Evolutionary conservation across 441 rosid species (phyloP).

Genomic region (Jatropha podagrica): DNA sequence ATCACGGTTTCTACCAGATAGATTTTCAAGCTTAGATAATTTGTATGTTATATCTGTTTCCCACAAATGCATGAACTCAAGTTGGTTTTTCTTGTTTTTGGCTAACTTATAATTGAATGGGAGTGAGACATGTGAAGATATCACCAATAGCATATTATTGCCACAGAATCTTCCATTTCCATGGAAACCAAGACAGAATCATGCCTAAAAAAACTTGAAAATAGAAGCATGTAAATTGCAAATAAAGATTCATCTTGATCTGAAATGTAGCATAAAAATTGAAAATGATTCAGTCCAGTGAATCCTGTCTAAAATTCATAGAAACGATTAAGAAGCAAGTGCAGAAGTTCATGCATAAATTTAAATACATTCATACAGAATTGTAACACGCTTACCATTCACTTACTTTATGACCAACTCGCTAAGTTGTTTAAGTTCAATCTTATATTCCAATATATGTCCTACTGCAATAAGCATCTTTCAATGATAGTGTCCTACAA

Average conservation of each 20-base stretch:
- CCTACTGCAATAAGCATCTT: slow-evolving; percentile 1
- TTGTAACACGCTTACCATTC: not conserved
- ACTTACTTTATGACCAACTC: not conserved
- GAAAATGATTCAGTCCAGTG: not conserved
- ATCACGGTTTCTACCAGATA: not conserved
- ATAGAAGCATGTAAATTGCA: not conserved
- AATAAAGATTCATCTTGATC: not conserved
- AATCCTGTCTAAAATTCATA: not conserved
- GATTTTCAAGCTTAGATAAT: not conserved
- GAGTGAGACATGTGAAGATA: not conserved
- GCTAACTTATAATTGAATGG: not conserved
- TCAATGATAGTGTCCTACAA: slow-evolving; percentile 17
- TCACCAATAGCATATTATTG: not conserved
- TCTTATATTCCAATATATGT: slow-evolving; percentile 2
- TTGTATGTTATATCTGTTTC: not conserved
- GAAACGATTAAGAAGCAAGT: slow-evolving; percentile 1
- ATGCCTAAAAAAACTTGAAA: not conserved
- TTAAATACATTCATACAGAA: not conserved
- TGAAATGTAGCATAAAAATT: not conserved
- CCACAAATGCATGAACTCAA: not conserved
- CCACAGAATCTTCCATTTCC: not conserved
- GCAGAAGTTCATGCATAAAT: not conserved
- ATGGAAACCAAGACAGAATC: not conserved
- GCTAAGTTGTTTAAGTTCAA: not conserved
- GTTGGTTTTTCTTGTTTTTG: not conserved